Percentiles rank a stretch among this genome's conserved stretches.
These are phyloP conservation scores for Sporothrix humicola DNA, from an alignment of 2,329 filamentous ascomycete species.

Conservation along the genomic window DNA sequence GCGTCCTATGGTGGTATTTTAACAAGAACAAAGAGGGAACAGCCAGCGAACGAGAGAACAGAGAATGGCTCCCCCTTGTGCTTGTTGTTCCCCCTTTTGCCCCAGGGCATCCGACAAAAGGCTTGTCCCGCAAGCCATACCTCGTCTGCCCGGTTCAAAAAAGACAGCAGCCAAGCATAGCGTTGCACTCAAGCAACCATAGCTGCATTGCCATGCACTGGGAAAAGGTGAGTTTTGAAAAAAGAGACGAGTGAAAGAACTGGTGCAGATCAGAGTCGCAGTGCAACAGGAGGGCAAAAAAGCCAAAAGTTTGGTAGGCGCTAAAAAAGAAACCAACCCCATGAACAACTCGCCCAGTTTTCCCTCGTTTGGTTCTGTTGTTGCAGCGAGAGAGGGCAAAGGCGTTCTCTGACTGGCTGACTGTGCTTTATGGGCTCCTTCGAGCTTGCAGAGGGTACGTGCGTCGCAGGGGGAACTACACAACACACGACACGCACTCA, in stretches of 20 bases:
- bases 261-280: constrained; percentile 4
- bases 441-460: background rate
- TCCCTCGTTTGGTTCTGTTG: constrained; percentile 3
- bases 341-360: background rate
- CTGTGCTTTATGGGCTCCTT: too few relatives aligned
- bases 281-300: background rate
- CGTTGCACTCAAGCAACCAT: background rate
- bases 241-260: background rate
- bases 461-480: background rate
- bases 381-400: background rate
- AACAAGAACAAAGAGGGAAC: background rate
- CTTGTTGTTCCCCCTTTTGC: background rate
- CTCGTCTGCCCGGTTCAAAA: constrained; percentile 25
- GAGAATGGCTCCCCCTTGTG: background rate
- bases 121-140: constrained; percentile 19
- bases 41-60: background rate
- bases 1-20: background rate
- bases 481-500: background rate
- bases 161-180: background rate
- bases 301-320: background rate
- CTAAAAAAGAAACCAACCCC: constrained; percentile 16
- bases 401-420: too few relatives aligned
- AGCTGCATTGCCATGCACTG: background rate
- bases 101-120: constrained; percentile 16
- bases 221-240: too few relatives aligned